Base-by-base conservation (phyloP, 148 eudicot species). In the Camellia lanceoleosa region DNA sequence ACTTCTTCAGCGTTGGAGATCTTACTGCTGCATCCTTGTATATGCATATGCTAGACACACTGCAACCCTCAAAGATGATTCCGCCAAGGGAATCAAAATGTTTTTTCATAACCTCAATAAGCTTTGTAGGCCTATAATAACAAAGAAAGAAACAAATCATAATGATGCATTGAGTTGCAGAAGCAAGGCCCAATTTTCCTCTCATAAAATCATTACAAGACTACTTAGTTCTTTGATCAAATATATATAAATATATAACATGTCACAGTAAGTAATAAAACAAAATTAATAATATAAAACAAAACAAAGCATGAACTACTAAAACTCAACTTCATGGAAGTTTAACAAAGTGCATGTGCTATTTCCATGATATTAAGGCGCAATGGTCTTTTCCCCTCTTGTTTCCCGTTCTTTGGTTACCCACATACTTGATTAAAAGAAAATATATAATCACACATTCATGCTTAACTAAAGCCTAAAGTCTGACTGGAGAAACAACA, bases 21-120 rank as follows among this genome's bases (percentile, higher is more conserved):
- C 90, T 88, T 89, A 96, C 99, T 70, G 95, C 95, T 80, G 89
- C 88, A 88, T 96, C 95, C 76, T 94, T 86, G 78, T 92, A 92
- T 41, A 92, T 81, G 64, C 79, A 77, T 77, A 96, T 85, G 84
- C 86, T 84, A 62, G 97, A 90, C 58, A 96, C 95, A 84, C 92
- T 88, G 75, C 79, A 83, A 83, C 93, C 94, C 87, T 96, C 99
- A 59, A 91, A 87, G 82, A 89, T 91, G 80, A 86, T 85, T 74
- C 99, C 99, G 79, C 95, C 97, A 65, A 90, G 87, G 77, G 91
- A 90, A 75, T 15, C 79, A 68, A 94, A 96, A 73, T 91, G 97
- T 18, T 85, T 82, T 86, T 85, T 94, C 94, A 92, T 82, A 46
- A 86, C 84, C 77, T 96, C 98, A 20, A 96, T 83, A 76, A 96